Evolutionary conservation across 2,329 filamentous ascomycete species (phyloP), one percentile per base, ranked within the genome.

Genomic region (Thermomyces lanuginosus): DNA sequence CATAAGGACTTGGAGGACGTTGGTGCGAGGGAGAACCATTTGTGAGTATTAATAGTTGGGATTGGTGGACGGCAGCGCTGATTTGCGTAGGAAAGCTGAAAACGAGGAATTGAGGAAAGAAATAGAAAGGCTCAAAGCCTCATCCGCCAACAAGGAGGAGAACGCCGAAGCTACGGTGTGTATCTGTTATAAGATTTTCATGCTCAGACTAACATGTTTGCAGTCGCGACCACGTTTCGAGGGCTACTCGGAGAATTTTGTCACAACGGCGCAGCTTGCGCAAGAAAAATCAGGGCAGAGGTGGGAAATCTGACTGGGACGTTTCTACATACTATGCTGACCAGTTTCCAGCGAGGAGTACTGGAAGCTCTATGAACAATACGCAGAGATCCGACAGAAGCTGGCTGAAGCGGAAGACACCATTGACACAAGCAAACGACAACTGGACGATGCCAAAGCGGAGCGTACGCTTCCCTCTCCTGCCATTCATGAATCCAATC

Each of bases 1-100:
- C 51, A 54, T 28, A 52, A 54, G 29, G 53, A 58, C 33, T 49
- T 58, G 19, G 54, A 57, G 29, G 50, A 49, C 11, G 47, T 53
- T 16, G 51, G 52, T 11, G 41, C 46, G 26, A 46, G 43, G 24
- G 53, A 56, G 25, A 48, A 49, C 10, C 51, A 55, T 24, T 35
- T 55, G 53, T 56, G 25, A 35, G 52, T 39, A 15, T 21, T 26
- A n/a, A 12, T 15, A 19, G 9, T 21, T 16, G 13, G 23, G 5
- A 6, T 19, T 10, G 16, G n/a, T 17, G 21, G 16, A 28, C 23
- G 43, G 49, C 34, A 51, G 28, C 16, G 11, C 20, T 19, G 21
- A 29, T 6, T 16, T 8, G 8, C 8, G 21, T 27, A 56, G 53
- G 10, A 56, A 52, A 48, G 37, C 51, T 9, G 53, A 56, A 24